Evolutionary conservation across 805 yeast genomes (phyloP).

Genomic region (Starmerella vaccinii): DNA sequence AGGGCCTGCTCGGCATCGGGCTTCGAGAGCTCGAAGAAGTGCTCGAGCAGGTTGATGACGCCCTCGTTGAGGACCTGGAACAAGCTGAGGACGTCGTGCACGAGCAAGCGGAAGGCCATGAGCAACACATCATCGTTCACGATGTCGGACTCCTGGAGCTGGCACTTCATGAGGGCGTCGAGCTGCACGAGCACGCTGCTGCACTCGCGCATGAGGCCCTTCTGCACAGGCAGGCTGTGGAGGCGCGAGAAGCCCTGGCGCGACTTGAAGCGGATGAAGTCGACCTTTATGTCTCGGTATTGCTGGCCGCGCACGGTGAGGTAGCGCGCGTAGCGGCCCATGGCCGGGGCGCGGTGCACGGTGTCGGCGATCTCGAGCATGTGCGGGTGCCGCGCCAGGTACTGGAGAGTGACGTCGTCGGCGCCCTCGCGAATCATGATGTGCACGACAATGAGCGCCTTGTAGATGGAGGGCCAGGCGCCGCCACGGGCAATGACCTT

Average conservation of each 20-base stretch:
- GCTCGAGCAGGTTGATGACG: conserved; percentile 83
- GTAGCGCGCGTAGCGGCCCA: conserved; percentile 63
- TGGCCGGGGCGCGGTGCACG: conserved; percentile 28
- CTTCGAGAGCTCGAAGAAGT: conserved; percentile 85
- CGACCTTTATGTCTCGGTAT: conserved; percentile 52
- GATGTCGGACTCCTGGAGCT: conserved; percentile 62
- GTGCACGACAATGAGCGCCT: conserved; percentile 74
- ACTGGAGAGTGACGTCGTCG: conserved; percentile 57
- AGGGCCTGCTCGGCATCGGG: conserved; percentile 80
- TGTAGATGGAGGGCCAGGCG: conserved; percentile 88
- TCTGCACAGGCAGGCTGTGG: conserved; percentile 54
- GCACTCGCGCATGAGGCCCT: conserved; percentile 72
- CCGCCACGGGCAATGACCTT: conserved; percentile 49
- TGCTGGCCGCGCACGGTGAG: conserved; percentile 59
- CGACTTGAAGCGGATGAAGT: conserved; percentile 58
- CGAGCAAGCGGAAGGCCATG: conserved; percentile 76
- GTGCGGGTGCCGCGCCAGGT: conserved; percentile 41
- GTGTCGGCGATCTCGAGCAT: conserved; percentile 40
- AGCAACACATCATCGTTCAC: conserved; percentile 73
- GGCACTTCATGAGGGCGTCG: conserved; percentile 60
- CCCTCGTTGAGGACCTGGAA: conserved; percentile 93
- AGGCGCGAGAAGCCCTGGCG: conserved; percentile 47
- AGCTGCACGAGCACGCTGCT: conserved; percentile 80
- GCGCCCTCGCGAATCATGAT: conserved; percentile 90
- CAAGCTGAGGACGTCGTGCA: conserved; percentile 75